Percentiles rank a stretch among this genome's conserved stretches.
phyloP scores from a whole-genome alignment of 306 rosid genomes.

The Benincasa hispida region DNA sequence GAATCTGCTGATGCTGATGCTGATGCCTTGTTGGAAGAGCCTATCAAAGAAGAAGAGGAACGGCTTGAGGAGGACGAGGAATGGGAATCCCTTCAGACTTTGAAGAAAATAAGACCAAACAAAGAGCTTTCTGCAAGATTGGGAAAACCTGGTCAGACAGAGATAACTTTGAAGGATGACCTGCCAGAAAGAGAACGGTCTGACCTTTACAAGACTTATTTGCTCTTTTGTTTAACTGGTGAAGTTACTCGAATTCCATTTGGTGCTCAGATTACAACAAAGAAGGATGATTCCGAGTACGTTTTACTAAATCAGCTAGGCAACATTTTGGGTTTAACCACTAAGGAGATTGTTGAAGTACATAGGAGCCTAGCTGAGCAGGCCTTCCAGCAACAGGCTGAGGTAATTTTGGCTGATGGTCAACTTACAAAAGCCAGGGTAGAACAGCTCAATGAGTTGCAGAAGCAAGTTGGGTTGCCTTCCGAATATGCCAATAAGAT shows the following conservation, averaged over 20 bases:
- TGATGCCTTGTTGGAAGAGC: conserved; percentile 46
- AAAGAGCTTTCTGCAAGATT: conserved; percentile 49
- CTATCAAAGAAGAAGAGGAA: conserved; percentile 35
- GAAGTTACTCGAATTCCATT: conserved; percentile 70
- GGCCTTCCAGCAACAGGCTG: conserved; percentile 91
- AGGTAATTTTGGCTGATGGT: conserved; percentile 93
- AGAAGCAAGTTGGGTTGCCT: conserved; percentile 84
- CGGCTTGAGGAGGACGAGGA: conserved; percentile 45
- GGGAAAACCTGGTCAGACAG: conserved; percentile 89
- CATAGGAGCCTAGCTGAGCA: conserved; percentile 83
- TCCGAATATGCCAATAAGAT: conserved; percentile 85
- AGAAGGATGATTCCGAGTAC: conserved; percentile 85
- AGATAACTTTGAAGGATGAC: conserved; percentile 85
- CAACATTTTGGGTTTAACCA: conserved; percentile 65
- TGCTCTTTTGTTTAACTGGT: conserved; percentile 76
- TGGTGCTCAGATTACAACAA: conserved; percentile 66
- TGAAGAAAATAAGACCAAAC: conserved; percentile 55
- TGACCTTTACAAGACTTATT: conserved; percentile 83
- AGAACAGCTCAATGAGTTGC: conserved; percentile 70
- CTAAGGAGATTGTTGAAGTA: conserved; percentile 66
- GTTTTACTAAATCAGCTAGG: conserved; percentile 76
- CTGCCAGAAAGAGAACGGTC: conserved; percentile 74
- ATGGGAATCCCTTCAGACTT: conserved; percentile 69
- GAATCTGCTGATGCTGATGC: conserved; percentile 59
- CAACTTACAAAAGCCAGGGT: conserved; percentile 80